Evolutionary conservation across 306 rosid species (phyloP).

Genomic region (Cucurbita pepo): DNA sequence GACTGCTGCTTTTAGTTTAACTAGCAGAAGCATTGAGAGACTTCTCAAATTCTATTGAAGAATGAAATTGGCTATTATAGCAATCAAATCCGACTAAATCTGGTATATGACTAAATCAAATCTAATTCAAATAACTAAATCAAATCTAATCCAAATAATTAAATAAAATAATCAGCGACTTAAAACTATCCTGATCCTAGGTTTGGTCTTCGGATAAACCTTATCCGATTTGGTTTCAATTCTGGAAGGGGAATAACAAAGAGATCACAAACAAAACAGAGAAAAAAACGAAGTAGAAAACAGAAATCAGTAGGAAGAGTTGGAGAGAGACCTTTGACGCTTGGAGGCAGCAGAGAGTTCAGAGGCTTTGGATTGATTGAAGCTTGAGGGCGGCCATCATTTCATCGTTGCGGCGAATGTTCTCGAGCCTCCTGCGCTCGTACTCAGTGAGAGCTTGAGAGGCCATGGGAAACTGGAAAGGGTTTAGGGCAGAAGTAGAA

Average conservation of each 20-base stretch:
- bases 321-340: constrained; percentile 36
- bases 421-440: constrained; percentile 71
- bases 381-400: constrained; percentile 72
- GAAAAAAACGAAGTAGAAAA: neutral
- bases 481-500: neutral
- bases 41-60: no score
- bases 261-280: neutral
- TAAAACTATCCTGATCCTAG: constrained; percentile 26
- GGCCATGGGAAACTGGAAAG: constrained; percentile 25
- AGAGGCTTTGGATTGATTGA: constrained; percentile 44
- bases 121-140: no score
- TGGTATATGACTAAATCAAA: no score
- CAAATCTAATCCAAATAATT: no score
- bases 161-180: no score
- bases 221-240: constrained; percentile 31
- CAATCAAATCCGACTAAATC: no score
- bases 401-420: constrained; percentile 80
- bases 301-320: neutral
- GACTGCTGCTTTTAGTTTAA: no score
- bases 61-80: no score
- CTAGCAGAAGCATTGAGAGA: no score
- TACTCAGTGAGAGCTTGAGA: constrained; percentile 42
- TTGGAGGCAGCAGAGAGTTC: constrained; percentile 42
- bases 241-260: constrained; percentile 16
- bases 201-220: constrained; percentile 26